Base-by-base conservation (phyloP, 75 land plant species). In the Selaginella tamariscina region DNA sequence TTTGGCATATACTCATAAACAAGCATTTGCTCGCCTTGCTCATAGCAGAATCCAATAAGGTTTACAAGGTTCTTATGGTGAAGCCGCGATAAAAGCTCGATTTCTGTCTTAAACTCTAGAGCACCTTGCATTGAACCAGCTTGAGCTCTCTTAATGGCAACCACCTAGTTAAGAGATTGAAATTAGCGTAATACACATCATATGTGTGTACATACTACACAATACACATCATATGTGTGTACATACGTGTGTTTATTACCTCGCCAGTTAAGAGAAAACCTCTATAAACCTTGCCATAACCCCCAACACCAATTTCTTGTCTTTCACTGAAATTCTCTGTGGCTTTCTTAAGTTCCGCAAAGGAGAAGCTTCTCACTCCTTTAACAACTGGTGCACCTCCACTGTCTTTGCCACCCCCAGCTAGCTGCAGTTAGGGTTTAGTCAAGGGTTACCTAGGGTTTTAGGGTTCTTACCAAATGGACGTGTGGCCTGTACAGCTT, bases 81-180 rank as follows among this genome's bases (percentile, higher is more conserved):
- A 28, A 85, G 82, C 29, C 92, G 74, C 0, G 87, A 84, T 8
- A 88, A 74, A 55, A 85, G 55, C 74, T 88, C 86, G 29, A 83
- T 86, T 71, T 85, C 88, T 5, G 72, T 82, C 32, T 79, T 80
- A 68, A 85, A 88, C 71, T 88, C 84, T 26, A 39, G 54, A 1
- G 74, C 86, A 24, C 88, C 86, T 67, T 85, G 88, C 70, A 76
- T 70, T 28, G 96, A 87, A 18, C 79, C 82, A 55, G 82, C 77
- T 57, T 83, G 74, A 24, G 91, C 84, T 71, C 91, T 80, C 72
- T 90, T 90, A 55, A 90, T 81, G 1, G 96, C 96, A 26, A 87
- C 82, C 30, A 76, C n/a, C n/a, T n/a, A n/a, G n/a, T n/a, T n/a
- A n/a, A n/a, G n/a, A n/a, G n/a, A n/a, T n/a, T n/a, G n/a, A n/a